These are phyloP conservation scores for Cornus controversa DNA, from an alignment of 148 eudicot genomes.

Conservation along the genomic window DNA sequence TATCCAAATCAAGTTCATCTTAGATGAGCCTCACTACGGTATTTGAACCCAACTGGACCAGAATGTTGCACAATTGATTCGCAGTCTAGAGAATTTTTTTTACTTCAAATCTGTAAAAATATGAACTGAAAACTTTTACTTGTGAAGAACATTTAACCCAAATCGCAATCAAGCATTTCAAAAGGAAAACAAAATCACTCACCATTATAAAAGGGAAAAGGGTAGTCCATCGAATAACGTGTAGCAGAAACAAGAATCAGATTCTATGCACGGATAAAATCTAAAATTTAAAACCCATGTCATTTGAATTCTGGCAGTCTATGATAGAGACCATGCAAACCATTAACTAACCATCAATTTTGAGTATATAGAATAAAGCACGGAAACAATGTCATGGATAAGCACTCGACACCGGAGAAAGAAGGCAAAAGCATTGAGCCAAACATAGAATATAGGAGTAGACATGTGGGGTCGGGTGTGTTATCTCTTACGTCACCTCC, in stretches of 20 bases:
- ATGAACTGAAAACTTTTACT: too few species aligned
- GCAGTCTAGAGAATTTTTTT: too few species aligned
- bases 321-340: too few species aligned
- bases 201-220: not conserved
- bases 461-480: too few species aligned
- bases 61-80: too few species aligned
- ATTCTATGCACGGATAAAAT: not conserved
- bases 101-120: too few species aligned
- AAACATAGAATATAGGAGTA: too few species aligned
- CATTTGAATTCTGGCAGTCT: too few species aligned
- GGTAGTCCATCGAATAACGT: not conserved
- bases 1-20: slow-evolving; percentile 42
- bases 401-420: not conserved
- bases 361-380: not conserved
- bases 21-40: slow-evolving; percentile 4
- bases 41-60: too few species aligned
- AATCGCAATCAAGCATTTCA: not conserved
- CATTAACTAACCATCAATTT: not conserved
- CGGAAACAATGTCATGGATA: not conserved
- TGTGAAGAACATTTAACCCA: not conserved
- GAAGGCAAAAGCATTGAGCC: not conserved
- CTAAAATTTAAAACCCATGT: too few species aligned
- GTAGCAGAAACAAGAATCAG: slow-evolving; percentile 10
- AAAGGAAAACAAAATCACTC: not conserved
- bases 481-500: too few species aligned